Conservation (phyloP, 2,329 filamentous ascomycete genomes). For the Beauveria sp. region DNA sequence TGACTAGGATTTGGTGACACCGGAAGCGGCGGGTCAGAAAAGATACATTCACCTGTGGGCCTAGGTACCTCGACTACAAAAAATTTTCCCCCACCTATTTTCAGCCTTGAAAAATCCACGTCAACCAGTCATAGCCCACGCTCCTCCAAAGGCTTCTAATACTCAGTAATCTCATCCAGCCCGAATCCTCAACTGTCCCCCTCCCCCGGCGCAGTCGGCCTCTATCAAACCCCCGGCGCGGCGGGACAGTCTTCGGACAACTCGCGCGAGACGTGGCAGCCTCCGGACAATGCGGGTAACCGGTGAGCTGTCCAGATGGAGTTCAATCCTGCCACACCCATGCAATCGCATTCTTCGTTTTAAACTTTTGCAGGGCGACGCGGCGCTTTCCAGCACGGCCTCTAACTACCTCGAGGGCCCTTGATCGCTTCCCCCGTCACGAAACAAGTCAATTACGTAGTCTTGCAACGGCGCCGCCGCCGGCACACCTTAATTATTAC, state of each 20-base stretch:
- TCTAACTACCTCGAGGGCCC: background rate
- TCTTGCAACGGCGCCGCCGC: background rate
- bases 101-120: background rate
- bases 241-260: background rate
- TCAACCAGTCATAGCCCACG: no score
- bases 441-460: background rate
- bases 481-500: no score
- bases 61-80: conserved; percentile 4
- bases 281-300: background rate
- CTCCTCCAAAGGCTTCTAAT: no score
- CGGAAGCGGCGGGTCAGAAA: conserved; percentile 5
- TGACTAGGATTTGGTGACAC: background rate
- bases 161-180: background rate
- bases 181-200: background rate
- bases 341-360: background rate
- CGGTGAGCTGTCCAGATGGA: background rate
- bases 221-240: background rate
- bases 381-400: background rate
- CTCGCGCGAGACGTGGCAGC: background rate
- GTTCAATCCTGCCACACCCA: background rate
- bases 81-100: background rate
- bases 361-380: background rate
- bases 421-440: background rate
- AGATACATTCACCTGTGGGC: conserved; percentile 5
- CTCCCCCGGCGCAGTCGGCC: conserved; percentile 1